A percentile compares a stretch with the other conserved stretches of the same genome.
Conservation (phyloP, 495 filamentous ascomycete genomes). For the Trichoderma gamsii region DNA sequence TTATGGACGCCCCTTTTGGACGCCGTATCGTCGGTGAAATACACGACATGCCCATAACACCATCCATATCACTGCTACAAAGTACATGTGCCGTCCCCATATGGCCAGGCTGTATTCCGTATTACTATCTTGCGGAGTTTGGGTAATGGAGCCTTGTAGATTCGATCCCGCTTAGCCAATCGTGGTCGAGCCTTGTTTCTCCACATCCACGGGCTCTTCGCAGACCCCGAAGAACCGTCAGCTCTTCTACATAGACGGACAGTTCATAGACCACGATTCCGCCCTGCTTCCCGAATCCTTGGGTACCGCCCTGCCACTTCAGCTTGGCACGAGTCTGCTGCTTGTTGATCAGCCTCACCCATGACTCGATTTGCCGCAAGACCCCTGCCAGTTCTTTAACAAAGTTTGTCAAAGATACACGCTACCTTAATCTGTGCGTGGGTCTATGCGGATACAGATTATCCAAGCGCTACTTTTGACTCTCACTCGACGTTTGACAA, state of each 20-base stretch:
- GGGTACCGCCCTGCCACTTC: neutral
- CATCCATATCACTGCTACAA: neutral
- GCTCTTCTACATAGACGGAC: neutral
- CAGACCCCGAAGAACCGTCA: neutral
- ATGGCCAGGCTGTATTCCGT: neutral
- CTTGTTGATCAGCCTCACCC: neutral
- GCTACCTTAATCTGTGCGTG: neutral
- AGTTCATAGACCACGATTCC: neutral
- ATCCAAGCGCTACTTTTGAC: neutral
- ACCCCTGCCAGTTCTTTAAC: neutral
- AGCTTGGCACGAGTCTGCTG: neutral
- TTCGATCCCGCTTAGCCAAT: slow-evolving; percentile 6
- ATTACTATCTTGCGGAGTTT: slow-evolving; percentile 7
- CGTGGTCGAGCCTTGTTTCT: neutral
- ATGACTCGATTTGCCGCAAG: neutral
- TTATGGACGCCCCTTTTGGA: too few relatives aligned
- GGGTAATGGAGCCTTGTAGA: neutral
- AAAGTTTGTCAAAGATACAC: neutral
- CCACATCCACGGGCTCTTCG: neutral
- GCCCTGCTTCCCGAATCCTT: neutral
- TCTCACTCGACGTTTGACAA: neutral
- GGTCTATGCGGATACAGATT: neutral
- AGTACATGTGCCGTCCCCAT: neutral
- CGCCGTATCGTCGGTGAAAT: too few relatives aligned
- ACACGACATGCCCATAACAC: too few relatives aligned